Base-by-base conservation (phyloP, 2,329 filamentous ascomycete species). In the Fusarium humuli region DNA sequence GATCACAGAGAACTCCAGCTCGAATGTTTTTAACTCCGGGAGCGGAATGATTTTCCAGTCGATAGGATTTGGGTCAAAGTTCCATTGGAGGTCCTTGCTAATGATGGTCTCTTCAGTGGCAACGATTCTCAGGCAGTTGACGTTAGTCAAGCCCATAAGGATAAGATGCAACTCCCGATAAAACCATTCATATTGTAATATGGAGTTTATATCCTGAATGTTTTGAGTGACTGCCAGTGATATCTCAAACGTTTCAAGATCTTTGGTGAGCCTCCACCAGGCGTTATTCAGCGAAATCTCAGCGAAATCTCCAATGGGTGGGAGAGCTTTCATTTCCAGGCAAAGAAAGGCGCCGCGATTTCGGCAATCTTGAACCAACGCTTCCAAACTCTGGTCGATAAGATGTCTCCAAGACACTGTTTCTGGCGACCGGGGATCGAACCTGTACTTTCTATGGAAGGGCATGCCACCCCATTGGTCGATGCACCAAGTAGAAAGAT, bases 31-130 rank as follows among this genome's bases (percentile, higher is more conserved):
- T 1, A 34, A 4, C 34, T 4, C 10, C 16, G 3, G 5, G 1
- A 37, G 6, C 10, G 1, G 20, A 52, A 18, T 2, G 5, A 1
- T 1, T 0, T 8, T 3, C 49, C 32, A 52, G 1, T 29, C 0
- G 23, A 52, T 40, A 12, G 18, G 7, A 20, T 1, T 3, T n/a
- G 34, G 16, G 32, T 3, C 14, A 1, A 1, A 9, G 14, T 18
- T 10, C 14, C 30, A 4, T 1, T 1, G 9, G 30, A 1, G 8
- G 30, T 16, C 14, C 7, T 16, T 7, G 5, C 14, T 34, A 18
- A 37, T 37, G 34, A n/a, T 5, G 16, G 16, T 1, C 34, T 0
- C 34, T 2, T 37, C 34, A 37, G 34, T 37, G 0, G 34, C 34
- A n/a, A 37, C 16, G 34, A 37, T 11, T 2, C 34, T 37, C 9